Conservation (phyloP, 1,284 basidiomycete genomes). For the Cerioporus squamosus region DNA sequence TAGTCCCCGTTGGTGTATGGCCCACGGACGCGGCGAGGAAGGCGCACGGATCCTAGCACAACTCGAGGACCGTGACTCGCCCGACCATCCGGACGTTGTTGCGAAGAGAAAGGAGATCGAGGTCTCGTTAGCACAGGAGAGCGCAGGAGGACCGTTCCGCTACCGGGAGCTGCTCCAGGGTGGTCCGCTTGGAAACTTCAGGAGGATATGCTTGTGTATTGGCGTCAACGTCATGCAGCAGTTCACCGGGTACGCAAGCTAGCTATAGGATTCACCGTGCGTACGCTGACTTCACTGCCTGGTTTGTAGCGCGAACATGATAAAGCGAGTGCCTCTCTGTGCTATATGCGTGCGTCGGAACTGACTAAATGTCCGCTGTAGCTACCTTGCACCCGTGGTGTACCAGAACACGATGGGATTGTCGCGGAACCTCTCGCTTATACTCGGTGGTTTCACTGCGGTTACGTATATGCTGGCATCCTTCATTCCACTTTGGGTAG, state of each 20-base stretch:
- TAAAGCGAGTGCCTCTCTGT: conserved; percentile 6
- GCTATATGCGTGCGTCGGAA: no score
- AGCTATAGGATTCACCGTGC: neutral
- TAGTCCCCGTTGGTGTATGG: conserved; percentile 49
- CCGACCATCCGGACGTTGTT: conserved; percentile 40
- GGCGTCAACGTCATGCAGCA: conserved; percentile 49
- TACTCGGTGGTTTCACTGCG: conserved; percentile 45
- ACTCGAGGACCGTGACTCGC: conserved; percentile 41
- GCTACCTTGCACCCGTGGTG: conserved; percentile 46
- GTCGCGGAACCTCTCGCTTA: conserved; percentile 43
- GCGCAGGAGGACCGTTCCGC: conserved; percentile 40
- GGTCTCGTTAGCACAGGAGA: conserved; percentile 41
- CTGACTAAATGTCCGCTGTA: conserved; percentile 11
- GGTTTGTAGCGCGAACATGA: conserved; percentile 18
- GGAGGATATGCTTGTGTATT: conserved; percentile 43
- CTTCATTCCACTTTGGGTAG: conserved; percentile 47
- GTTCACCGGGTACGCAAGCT: conserved; percentile 39
- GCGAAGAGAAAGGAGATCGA: conserved; percentile 44
- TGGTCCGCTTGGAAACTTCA: conserved; percentile 46
- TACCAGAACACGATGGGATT: conserved; percentile 50
- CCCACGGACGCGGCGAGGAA: conserved; percentile 42
- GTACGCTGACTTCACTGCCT: no score
- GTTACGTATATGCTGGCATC: conserved; percentile 49
- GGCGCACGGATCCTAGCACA: conserved; percentile 43
- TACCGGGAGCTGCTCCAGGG: conserved; percentile 42